Base-by-base conservation (phyloP, 148 eudicot species). In the Heliosperma pusillum region DNA sequence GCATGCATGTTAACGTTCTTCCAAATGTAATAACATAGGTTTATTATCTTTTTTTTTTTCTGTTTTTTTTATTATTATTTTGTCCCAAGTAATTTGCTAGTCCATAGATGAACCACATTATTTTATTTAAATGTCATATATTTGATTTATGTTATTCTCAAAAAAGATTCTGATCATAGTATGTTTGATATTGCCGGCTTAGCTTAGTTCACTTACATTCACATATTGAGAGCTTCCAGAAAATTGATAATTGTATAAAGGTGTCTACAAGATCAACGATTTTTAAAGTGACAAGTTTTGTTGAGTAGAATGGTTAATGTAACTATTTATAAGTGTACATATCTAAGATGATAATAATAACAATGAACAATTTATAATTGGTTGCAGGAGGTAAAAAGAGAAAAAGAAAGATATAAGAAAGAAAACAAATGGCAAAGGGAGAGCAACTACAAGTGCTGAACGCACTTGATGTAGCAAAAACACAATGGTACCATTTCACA, bases 401-500 rank as follows among this genome's bases (percentile, higher is more conserved):
- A 73, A 73, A 36, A 6, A 60, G 6, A 33, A 36, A 0, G 10
- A 36, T 36, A 36, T 5, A 7, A 36, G 42, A 36, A 36, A 36
- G 40, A 65, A 7, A 26, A 77, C 1, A n/a, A 4, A 86, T 89
- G 92, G 85, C 84, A 5, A 76, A 59, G 63, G 73, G 15, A 44
- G 17, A 84, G 20, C 84, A 84, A 64, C 22, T 88, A 0, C 74
- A 84, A 73, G 90, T 89, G 82, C 86, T 89, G 0, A 72, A 79
- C 12, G 90, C 93, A 55, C 93, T 87, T 53, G 93, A 89, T 67
- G 74, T 80, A 2, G 93, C 93, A 7, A 89, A 84, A 60, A 89
- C 93, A 16, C 93, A 87, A 81, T 74, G 80, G 82, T 89, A 89
- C 84, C 93, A 89, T n/a, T 89, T 89, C 80, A 90, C 94, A 0